phyloP scores from a whole-genome alignment of 345 rosid genomes.

The Aquilaria yunnanensis region DNA sequence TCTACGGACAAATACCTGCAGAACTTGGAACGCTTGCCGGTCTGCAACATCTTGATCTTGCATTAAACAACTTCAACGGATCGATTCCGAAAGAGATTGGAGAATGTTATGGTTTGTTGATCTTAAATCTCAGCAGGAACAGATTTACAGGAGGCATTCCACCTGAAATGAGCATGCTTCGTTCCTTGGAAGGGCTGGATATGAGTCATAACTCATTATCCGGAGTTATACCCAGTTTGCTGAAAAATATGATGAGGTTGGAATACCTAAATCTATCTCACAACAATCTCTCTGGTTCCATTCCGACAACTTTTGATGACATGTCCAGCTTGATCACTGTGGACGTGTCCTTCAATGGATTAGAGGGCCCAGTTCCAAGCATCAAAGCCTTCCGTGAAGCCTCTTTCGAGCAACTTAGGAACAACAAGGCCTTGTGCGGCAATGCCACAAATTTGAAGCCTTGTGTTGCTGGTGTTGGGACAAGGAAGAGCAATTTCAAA shows the following conservation, averaged over 20 bases:
- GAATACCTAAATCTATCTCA: slow-evolving; percentile 17
- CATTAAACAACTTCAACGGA: too few relatives aligned
- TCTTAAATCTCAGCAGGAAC: slow-evolving; percentile 16
- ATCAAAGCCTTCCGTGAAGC: slow-evolving; percentile 13
- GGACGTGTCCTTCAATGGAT: slow-evolving; percentile 14
- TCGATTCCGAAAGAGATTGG: too few relatives aligned
- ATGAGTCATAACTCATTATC: slow-evolving; percentile 12
- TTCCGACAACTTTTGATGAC: slow-evolving; percentile 2
- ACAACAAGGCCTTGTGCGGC: slow-evolving; percentile 14
- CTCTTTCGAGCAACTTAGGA: slow-evolving; percentile 7
- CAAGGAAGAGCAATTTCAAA: background rate
- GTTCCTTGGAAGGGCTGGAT: slow-evolving; percentile 11
- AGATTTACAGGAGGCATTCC: slow-evolving; percentile 10
- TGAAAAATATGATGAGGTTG: background rate
- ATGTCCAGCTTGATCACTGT: slow-evolving; percentile 4
- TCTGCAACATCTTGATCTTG: too few relatives aligned
- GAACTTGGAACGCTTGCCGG: too few relatives aligned
- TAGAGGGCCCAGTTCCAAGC: slow-evolving; percentile 12
- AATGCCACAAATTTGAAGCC: slow-evolving; percentile 9
- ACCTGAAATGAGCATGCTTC: background rate
- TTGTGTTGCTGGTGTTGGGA: background rate
- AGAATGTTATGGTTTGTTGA: background rate
- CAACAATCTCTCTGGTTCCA: slow-evolving; percentile 12
- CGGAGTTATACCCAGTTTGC: slow-evolving; percentile 4
- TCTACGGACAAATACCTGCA: too few relatives aligned